Base-by-base conservation (phyloP, 257 asterid genomes). In the Penstemon eatonii region DNA sequence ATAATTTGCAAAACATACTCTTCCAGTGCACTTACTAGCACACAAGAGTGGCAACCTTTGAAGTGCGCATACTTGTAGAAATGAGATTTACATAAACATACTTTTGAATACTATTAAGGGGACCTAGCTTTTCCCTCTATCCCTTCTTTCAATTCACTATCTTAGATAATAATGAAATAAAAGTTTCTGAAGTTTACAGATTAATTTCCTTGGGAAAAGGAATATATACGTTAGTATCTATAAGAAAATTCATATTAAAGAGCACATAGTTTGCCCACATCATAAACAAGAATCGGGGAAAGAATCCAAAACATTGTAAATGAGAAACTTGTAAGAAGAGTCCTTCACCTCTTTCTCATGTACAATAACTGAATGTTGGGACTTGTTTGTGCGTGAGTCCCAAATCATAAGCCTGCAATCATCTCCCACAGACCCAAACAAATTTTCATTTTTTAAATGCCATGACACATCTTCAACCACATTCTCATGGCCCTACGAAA, bases 351-450 rank as follows among this genome's bases (percentile, higher is more conserved):
- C 99, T 74, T 89, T 94, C 79, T 89, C 90, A 40, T 94, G 96
- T 15, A 80, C 87, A 51, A 74, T 69, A 73, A 81, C 84, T 0
- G 96, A 85, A 62, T 83, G 84, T 42, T 89, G 97, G 75, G 85
- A 82, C 79, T 81, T 89, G 82, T 89, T 91, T 50, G 96, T 84
- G 69, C 97, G 90, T 18, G 83, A 72, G 79, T 94, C 99, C 99
- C 99, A 94, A 52, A 94, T 83, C 57, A 94, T 79, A 74, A 91
- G 87, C 75, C 80, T 87, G 77, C 96, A 71, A 80, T 94, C 99
- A 83, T 94, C 99, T 74, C 99, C 96, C 3, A 94, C 99, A 33
- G 97, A 94, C 50, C 99, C 97, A 76, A 91, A 94, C 68, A 91
- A 54, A 51, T 80, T 83, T 66, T 87, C 93, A 67, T 89, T 79